A percentile compares a stretch with the other conserved stretches of the same genome.
Conservation (phyloP, 768 basidiomycete species). For the Lyophyllum shimeji region DNA sequence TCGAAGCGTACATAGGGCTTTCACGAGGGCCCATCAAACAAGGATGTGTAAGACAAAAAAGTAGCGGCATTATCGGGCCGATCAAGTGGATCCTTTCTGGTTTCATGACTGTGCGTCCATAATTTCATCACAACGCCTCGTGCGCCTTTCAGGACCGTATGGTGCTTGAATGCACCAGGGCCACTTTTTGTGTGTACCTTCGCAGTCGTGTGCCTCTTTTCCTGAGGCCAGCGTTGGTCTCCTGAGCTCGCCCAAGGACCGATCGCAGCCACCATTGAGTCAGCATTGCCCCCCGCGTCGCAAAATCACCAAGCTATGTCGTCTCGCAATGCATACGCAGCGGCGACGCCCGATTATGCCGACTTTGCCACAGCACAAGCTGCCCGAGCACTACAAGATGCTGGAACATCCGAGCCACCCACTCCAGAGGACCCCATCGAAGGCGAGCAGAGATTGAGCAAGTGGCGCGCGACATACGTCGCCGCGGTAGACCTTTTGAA, state of each 20-base stretch:
- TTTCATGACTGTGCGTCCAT: no score
- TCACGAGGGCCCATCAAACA: no score
- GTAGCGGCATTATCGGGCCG: background rate
- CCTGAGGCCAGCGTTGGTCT: background rate
- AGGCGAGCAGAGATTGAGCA: background rate
- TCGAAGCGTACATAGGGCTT: no score
- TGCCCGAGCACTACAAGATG: background rate
- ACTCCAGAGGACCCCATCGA: conserved; percentile 5
- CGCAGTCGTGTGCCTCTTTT: background rate
- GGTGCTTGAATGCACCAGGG: background rate
- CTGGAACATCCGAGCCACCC: conserved; percentile 6
- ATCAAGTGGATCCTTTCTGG: background rate
- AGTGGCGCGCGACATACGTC: conserved; percentile 5
- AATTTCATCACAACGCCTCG: background rate
- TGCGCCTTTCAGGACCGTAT: background rate
- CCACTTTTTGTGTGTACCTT: background rate
- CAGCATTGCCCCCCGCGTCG: background rate
- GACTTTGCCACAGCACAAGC: conserved; percentile 12
- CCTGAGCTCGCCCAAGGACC: background rate
- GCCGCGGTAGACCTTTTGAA: conserved; percentile 8
- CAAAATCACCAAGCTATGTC: conserved; percentile 4
- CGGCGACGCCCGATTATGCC: conserved; percentile 18
- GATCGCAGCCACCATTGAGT: background rate
- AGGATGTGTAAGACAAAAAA: background rate
- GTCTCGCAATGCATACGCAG: conserved; percentile 16